Base-by-base conservation (phyloP, 2,329 filamentous ascomycete genomes). In the Aspergillus carbonarius region DNA sequence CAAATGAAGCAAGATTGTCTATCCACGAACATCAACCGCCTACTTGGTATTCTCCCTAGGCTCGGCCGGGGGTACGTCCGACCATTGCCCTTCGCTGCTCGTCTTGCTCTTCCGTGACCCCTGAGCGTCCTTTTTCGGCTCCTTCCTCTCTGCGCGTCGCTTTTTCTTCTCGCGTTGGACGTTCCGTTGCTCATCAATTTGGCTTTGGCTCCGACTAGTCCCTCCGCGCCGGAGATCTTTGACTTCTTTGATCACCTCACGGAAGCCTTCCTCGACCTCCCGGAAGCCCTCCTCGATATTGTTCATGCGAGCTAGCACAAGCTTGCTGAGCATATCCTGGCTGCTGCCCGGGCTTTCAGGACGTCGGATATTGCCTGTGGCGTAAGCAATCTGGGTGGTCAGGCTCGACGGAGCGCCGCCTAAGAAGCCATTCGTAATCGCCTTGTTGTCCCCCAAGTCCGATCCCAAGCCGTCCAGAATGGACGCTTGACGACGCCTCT, bases 291-390 rank as follows among this genome's bases (percentile, higher is more conserved):
- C 92, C 72, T 98, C 93, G 2, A 98, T 82, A 7, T 89, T 93
- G 73, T 95, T 95, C 92, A 97, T 97, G 34, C 92, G 83, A 8
- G 92, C 91, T 47, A 97, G 80, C 75, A 97, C 89, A 47, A 96
- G 83, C 57, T 91, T 85, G 65, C 88, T 84, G 70, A 89, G 87
- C 83, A 93, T 89, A 40, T 90, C 85, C 69, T 91, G 88, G 73
- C 85, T 81, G 80, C 79, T 79, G 25, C 78, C 78, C 12, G 76
- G 74, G 25, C 72, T 70, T 53, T 60, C 72, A 52, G 30, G 72
- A 76, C 66, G 73, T 46, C 83, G 83, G 54, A 87, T 74, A 18
- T 84, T 85, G 13, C 87, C 87, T 51, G 86, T 84, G 0, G 88
- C 88, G 78, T 89, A 86, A 8, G 85, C 88, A 84, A 95, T 88